phyloP scores from a whole-genome alignment of 306 rosid genomes.

The Bauhinia variegata region DNA sequence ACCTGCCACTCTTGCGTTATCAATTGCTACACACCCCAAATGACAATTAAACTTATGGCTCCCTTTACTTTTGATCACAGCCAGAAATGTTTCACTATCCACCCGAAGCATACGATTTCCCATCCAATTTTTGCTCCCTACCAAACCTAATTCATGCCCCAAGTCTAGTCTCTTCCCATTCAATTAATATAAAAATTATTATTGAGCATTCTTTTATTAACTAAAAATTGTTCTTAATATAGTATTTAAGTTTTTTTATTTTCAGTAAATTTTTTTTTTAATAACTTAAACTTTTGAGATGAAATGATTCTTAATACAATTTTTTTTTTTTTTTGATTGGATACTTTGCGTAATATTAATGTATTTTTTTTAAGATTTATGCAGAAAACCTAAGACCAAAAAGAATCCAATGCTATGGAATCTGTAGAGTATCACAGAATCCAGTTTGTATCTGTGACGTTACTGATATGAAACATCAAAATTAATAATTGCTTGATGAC shows the following conservation, averaged over 20 bases:
- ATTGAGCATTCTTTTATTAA: too few species aligned
- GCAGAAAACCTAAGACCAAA: too few species aligned
- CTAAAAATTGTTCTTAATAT: too few species aligned
- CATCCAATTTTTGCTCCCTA: constrained; percentile 32
- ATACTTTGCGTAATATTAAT: constrained; percentile 14
- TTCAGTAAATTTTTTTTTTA: too few species aligned
- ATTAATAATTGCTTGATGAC: constrained; percentile 4
- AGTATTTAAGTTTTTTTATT: too few species aligned
- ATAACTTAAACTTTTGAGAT: too few species aligned
- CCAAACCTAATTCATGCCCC: constrained; percentile 27
- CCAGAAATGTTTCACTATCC: constrained; percentile 24
- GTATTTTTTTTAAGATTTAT: neutral
- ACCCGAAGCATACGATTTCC: constrained; percentile 21
- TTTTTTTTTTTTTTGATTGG: constrained; percentile 34
- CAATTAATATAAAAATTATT: too few species aligned
- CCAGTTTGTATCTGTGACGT: constrained; percentile 13
- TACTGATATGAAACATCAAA: constrained; percentile 30
- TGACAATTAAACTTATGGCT: neutral
- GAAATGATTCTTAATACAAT: too few species aligned
- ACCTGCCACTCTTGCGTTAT: constrained; percentile 14
- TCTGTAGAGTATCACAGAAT: too few species aligned
- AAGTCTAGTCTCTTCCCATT: neutral
- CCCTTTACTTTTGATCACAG: constrained; percentile 10
- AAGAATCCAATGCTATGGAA: too few species aligned
- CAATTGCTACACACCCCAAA: too few species aligned